A percentile compares a stretch with the other conserved stretches of the same genome.
These are phyloP conservation scores for Sicyos edulis DNA, from an alignment of 306 rosid genomes.

Conservation along the genomic window DNA sequence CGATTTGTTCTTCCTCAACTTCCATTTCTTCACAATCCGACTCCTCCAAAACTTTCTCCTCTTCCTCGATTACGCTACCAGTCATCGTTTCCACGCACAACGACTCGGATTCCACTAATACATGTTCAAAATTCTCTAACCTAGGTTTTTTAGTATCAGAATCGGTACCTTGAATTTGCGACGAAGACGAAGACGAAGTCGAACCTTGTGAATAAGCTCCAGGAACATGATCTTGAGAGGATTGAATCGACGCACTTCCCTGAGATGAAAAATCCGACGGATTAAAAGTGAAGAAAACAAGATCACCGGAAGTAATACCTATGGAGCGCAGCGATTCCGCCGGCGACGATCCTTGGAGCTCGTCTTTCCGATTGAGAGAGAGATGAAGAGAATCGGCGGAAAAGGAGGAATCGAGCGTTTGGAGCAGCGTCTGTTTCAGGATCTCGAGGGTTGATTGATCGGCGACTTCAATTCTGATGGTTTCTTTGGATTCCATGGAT, in stretches of 20 bases:
- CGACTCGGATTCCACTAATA: not conserved
- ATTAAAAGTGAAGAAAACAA: constrained; percentile 55
- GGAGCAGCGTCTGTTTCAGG: constrained; percentile 43
- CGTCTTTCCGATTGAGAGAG: constrained; percentile 67
- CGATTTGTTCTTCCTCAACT: constrained; percentile 35
- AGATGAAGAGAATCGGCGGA: constrained; percentile 45
- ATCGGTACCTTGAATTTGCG: not conserved
- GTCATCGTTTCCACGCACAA: not conserved
- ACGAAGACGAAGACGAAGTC: not conserved
- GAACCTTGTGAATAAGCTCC: not conserved
- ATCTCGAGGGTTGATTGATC: constrained; percentile 36
- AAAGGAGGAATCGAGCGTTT: constrained; percentile 26
- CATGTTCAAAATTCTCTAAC: not conserved
- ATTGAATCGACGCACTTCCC: not conserved
- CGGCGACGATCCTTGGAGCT: constrained; percentile 43
- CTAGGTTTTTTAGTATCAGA: constrained; percentile 4
- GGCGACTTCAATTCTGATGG: constrained; percentile 53
- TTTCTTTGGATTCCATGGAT: constrained; percentile 52
- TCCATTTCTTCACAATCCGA: constrained; percentile 9
- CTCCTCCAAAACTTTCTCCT: constrained; percentile 14
- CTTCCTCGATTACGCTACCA: not conserved
- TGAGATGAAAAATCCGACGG: constrained; percentile 22
- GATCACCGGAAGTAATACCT: constrained; percentile 66
- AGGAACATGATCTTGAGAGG: constrained; percentile 10
- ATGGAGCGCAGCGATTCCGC: constrained; percentile 40